Conservation (phyloP, 1,284 basidiomycete species). For the Pseudozyma pruni region DNA sequence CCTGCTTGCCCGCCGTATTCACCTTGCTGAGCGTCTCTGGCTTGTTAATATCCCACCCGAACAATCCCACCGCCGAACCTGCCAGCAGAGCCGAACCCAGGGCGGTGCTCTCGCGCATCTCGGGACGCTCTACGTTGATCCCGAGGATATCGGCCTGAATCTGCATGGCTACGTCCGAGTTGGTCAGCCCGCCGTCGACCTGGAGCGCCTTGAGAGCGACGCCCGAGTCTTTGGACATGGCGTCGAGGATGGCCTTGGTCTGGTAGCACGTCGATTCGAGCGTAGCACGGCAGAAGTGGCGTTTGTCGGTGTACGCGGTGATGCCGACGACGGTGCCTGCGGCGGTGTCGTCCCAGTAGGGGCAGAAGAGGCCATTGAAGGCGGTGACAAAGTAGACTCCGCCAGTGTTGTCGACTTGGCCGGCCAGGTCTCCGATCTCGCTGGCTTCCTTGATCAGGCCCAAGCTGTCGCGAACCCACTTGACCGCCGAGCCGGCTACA, state of each 20-base stretch:
- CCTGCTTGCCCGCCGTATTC: slow-evolving; percentile 82
- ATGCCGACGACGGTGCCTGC: slow-evolving; percentile 81
- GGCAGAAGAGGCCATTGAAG: slow-evolving; percentile 87
- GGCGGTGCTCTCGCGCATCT: slow-evolving; percentile 98
- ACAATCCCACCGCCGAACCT: slow-evolving; percentile 84
- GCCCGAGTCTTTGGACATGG: slow-evolving; percentile 85
- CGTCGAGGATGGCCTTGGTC: slow-evolving; percentile 91
- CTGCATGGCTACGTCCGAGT: slow-evolving; percentile 80
- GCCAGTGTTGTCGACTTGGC: slow-evolving; percentile 80
- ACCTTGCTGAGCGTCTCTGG: slow-evolving; percentile 89
- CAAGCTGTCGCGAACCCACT: slow-evolving; percentile 94
- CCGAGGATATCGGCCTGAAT: slow-evolving; percentile 92
- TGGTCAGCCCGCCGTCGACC: slow-evolving; percentile 78
- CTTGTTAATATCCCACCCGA: slow-evolving; percentile 90
- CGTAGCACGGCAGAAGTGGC: slow-evolving; percentile 86
- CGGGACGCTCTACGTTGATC: slow-evolving; percentile 87
- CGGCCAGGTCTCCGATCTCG: slow-evolving; percentile 88
- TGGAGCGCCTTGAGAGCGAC: slow-evolving; percentile 81
- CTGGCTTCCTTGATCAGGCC: slow-evolving; percentile 80
- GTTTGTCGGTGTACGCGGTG: slow-evolving; percentile 89
- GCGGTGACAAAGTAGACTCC: slow-evolving; percentile 98
- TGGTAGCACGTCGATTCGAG: slow-evolving; percentile 84
- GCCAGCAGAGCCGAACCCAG: slow-evolving; percentile 96
- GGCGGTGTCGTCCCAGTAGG: slow-evolving; percentile 88
- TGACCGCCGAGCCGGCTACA: slow-evolving; percentile 93